Evolutionary conservation across 2,329 filamentous ascomycete species (phyloP).

Genomic region (Aspergillus sp.): DNA sequence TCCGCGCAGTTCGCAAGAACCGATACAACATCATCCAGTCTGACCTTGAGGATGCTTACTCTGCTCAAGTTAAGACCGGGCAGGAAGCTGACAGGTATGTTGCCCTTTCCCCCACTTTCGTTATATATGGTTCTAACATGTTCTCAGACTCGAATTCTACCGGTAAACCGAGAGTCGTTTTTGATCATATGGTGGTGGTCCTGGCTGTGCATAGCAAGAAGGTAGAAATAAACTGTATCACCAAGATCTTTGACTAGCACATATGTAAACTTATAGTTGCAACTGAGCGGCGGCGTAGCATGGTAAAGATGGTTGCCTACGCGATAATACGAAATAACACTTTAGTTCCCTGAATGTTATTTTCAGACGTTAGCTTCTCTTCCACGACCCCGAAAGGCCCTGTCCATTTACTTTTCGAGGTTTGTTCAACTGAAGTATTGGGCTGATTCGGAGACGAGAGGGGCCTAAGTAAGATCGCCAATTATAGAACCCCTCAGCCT

Average conservation of each 20-base stretch:
- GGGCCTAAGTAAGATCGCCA: no score
- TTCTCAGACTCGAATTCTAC: conserved; percentile 88
- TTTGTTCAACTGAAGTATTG: no score
- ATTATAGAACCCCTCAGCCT: no score
- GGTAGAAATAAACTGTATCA: conserved; percentile 30
- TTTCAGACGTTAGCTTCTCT: no score
- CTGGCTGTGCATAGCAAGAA: conserved; percentile 21
- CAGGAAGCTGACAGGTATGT: conserved; percentile 63
- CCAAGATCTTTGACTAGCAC: conserved; percentile 22
- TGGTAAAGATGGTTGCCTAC: no score
- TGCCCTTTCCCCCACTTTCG: conserved; percentile 10
- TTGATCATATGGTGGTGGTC: conserved; percentile 13
- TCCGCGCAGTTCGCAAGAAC: conserved; percentile 94
- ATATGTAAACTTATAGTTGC: conserved; percentile 10
- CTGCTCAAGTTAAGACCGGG: conserved; percentile 87
- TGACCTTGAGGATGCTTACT: conserved; percentile 96
- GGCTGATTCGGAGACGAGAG: no score
- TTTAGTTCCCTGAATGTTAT: no score
- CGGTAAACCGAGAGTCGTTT: conserved; percentile 46
- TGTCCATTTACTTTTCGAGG: no score
- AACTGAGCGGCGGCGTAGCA: background rate
- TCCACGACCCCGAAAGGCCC: no score
- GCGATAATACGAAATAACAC: no score
- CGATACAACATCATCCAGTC: conserved; percentile 98
- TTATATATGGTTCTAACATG: conserved; percentile 37